phyloP scores from a whole-genome alignment of 371 early-diverging fungal genomes.

The Actinomucor elegans region DNA sequence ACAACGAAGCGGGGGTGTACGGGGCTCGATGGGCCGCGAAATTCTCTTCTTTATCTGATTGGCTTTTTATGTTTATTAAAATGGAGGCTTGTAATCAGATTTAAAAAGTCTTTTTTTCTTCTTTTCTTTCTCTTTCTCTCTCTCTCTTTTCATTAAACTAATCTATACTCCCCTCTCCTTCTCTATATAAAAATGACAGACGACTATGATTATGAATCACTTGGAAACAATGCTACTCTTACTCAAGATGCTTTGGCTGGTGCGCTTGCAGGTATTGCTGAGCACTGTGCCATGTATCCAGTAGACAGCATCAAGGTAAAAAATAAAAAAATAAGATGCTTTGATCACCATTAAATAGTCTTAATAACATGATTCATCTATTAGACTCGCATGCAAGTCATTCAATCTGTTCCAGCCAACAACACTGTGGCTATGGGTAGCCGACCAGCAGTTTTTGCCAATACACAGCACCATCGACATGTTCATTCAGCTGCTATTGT shows the following conservation, averaged over 20 bases:
- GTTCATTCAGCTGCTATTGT: constrained; percentile 14
- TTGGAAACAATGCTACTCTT: constrained; percentile 76
- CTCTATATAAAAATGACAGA: constrained; percentile 8
- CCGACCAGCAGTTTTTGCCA: constrained; percentile 9
- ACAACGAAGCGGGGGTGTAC: no score
- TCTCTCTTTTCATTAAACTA: no score
- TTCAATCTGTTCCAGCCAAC: constrained; percentile 27
- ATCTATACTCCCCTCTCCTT: no score
- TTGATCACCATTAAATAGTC: background rate
- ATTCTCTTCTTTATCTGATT: no score
- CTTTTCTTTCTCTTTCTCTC: no score
- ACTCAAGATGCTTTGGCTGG: constrained; percentile 84
- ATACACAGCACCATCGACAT: constrained; percentile 8
- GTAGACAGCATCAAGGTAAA: constrained; percentile 88
- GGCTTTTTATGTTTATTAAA: no score
- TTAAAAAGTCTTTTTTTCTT: no score
- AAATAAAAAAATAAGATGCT: background rate
- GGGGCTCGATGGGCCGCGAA: no score
- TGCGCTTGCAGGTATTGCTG: constrained; percentile 92
- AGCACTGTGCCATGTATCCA: constrained; percentile 93
- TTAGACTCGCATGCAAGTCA: constrained; percentile 89
- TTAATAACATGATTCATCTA: no score
- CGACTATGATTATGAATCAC: constrained; percentile 84
- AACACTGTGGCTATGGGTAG: no score
- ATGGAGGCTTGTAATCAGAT: no score